Evolutionary conservation across 805 yeast genomes (phyloP), one percentile per base, ranked within the genome.

Genomic region (Kluyveromyces lactis): DNA sequence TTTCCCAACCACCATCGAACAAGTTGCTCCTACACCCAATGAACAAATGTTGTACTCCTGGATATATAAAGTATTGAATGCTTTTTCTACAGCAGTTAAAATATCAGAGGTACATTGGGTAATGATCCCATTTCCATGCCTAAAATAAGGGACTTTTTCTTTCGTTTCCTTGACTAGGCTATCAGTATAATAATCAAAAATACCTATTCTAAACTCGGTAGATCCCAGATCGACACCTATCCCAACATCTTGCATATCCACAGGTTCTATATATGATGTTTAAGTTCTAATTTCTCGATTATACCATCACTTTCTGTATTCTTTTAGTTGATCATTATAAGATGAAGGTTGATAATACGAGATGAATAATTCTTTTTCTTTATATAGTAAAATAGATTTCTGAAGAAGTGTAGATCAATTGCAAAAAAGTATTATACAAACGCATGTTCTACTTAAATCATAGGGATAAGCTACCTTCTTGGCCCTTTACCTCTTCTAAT

Each of bases 401-500:
- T n/a, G n/a, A n/a, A n/a, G n/a, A n/a, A n/a, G n/a, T n/a, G n/a
- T n/a, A n/a, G n/a, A n/a, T n/a, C n/a, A n/a, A n/a, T n/a, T n/a
- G n/a, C n/a, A n/a, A n/a, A n/a, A n/a, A n/a, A n/a, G n/a, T n/a
- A n/a, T n/a, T n/a, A n/a, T n/a, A n/a, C n/a, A n/a, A n/a, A n/a
- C n/a, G n/a, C n/a, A n/a, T n/a, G n/a, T n/a, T n/a, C n/a, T n/a
- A n/a, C n/a, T n/a, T n/a, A n/a, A n/a, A n/a, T n/a, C n/a, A n/a
- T n/a, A n/a, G n/a, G n/a, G n/a, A 5, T 4, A 10, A 26, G 15
- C 16, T 32, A 43, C 13, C 43, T 37, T 23, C 41, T 37, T 11
- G 58, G 50, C 45, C 62, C 69, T 56, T 73, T 68, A 30, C 78
- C 78, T 54, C 84, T 71, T 67, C 79, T 77, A 9, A 79, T 73